Conservation (phyloP, 2,329 filamentous ascomycete species). For the Fusarium metavorans region DNA sequence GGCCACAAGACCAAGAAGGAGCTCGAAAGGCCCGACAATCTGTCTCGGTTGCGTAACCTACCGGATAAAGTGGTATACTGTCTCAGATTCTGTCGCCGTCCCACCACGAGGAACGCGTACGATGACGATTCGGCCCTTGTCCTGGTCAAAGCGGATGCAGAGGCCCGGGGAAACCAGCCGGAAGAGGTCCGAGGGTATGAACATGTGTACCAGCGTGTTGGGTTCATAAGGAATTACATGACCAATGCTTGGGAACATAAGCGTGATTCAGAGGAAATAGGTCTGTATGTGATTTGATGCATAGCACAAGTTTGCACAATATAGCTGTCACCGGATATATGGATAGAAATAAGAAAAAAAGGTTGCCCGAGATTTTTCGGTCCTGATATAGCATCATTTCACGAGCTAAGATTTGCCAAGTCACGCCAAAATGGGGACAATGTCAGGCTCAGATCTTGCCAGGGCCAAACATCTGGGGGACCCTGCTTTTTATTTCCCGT, state of each 20-base stretch:
- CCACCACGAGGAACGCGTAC: conserved; percentile 14
- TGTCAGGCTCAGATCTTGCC: background rate
- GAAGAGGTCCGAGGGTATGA: conserved; percentile 22
- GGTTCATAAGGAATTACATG: conserved; percentile 30
- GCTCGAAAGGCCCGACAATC: conserved; percentile 31
- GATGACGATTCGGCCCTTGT: conserved; percentile 37
- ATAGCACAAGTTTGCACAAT: background rate
- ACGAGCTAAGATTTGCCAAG: background rate
- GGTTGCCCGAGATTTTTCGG: background rate
- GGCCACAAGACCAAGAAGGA: background rate
- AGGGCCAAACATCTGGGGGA: background rate
- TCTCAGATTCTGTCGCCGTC: conserved; percentile 21
- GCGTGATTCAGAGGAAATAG: conserved; percentile 17
- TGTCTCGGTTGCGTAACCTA: conserved; percentile 18
- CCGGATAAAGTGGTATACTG: conserved; percentile 15
- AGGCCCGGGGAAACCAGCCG: conserved; percentile 19
- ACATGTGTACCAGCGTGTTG: conserved; percentile 34
- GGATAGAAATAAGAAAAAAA: background rate
- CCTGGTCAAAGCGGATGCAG: conserved; percentile 15
- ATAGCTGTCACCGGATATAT: background rate
- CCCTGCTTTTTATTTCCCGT: background rate
- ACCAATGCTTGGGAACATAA: conserved; percentile 28
- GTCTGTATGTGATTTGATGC: conserved; percentile 31
- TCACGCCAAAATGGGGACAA: background rate
- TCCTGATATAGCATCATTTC: background rate